Conservation (phyloP, 148 eudicot species). For the Rhododendron griersonianum region DNA sequence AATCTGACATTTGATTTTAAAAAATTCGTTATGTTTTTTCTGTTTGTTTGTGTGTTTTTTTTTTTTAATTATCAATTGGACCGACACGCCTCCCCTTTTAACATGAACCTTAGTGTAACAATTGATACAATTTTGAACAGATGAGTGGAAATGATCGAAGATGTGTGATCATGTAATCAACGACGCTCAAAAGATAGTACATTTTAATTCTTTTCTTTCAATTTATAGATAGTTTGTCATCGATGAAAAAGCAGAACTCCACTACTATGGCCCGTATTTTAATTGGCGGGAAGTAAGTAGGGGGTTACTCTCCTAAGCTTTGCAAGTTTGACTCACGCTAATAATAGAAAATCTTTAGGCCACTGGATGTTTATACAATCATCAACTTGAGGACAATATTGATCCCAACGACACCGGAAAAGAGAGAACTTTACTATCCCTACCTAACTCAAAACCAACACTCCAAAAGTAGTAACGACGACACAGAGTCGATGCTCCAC, state of each 20-base stretch:
- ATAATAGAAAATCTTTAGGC: not conserved
- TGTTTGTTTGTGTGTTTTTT: not conserved
- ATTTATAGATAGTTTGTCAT: not conserved
- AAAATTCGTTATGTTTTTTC: not conserved
- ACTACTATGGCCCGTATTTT: not conserved
- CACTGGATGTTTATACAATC: not conserved
- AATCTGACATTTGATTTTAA: not conserved
- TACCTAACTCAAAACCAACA: no score
- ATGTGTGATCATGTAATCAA: not conserved
- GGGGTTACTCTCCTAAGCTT: no score
- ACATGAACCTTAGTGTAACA: not conserved
- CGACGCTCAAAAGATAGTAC: no score
- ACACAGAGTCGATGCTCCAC: no score
- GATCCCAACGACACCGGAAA: not conserved
- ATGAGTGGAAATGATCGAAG: not conserved
- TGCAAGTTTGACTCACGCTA: no score
- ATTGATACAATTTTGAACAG: not conserved
- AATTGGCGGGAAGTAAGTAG: not conserved
- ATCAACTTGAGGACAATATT: not conserved
- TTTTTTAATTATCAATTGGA: not conserved
- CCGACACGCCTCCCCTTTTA: not conserved
- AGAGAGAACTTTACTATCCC: not conserved
- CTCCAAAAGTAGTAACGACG: not conserved
- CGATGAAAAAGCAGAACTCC: not conserved
- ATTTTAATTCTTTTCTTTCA: not conserved